Evolutionary conservation across 345 rosid genomes (phyloP).

Genomic region (Rhizophora apiculata): DNA sequence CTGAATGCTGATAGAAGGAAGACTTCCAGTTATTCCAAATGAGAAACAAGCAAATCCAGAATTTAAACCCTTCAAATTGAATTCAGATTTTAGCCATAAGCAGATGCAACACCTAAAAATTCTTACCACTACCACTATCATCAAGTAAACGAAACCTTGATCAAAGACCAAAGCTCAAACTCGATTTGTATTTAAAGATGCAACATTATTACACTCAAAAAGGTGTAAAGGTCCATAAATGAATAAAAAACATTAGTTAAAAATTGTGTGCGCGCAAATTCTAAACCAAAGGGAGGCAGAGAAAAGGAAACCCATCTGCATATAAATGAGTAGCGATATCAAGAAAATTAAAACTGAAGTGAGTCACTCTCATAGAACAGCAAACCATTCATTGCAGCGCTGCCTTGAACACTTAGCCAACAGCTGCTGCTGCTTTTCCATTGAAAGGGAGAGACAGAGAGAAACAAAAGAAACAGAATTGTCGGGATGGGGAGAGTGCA

Average conservation of each 20-base stretch:
- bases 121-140: background rate
- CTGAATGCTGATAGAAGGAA: conserved; percentile 11
- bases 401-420: conserved; percentile 79
- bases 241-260: background rate
- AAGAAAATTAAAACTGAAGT: background rate
- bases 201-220: background rate
- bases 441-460: conserved; percentile 27
- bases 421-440: conserved; percentile 71
- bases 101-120: background rate
- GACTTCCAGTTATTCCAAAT: background rate
- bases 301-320: background rate
- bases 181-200: too few relatives aligned
- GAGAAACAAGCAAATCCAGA: background rate
- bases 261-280: too few relatives aligned
- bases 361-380: conserved; percentile 6
- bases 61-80: background rate
- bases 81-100: background rate
- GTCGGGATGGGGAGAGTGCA: conserved; percentile 1
- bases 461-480: conserved; percentile 7
- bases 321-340: background rate
- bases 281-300: background rate
- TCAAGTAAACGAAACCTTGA: background rate
- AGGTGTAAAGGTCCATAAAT: too few relatives aligned
- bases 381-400: conserved; percentile 82
- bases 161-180: background rate